phyloP scores from a whole-genome alignment of 306 rosid species.

The Arachis hypogaea region DNA sequence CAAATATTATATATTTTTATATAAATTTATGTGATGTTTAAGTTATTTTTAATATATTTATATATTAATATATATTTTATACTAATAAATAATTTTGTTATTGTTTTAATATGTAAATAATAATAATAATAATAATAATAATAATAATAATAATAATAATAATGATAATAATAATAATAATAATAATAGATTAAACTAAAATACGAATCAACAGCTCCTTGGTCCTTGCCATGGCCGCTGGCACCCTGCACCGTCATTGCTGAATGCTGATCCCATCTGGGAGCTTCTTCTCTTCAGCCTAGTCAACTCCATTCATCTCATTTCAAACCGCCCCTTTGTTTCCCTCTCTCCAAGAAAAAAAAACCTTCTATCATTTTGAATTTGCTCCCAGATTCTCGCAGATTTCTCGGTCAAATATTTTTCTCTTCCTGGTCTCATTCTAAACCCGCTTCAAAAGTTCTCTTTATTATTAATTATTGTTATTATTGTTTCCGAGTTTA shows the following conservation, averaged over 20 bases:
- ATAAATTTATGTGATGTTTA: too few species aligned
- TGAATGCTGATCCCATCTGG: conserved; percentile 29
- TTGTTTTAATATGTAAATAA: not conserved
- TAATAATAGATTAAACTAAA: not conserved
- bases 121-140: not conserved
- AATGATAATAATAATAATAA: not conserved
- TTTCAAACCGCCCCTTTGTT: not conserved
- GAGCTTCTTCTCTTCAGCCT: not conserved
- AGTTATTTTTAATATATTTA: too few species aligned
- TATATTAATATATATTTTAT: too few species aligned
- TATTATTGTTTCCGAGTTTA: not conserved
- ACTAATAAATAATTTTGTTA: too few species aligned
- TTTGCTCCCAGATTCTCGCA: not conserved
- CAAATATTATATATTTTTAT: too few species aligned
- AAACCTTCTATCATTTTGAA: not conserved
- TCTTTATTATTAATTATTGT: not conserved
- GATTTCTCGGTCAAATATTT: not conserved
- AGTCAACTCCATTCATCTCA: not conserved
- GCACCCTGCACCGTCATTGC: not conserved
- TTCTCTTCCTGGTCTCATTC: not conserved
- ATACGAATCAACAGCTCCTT: conserved; percentile 9
- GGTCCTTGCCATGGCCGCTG: not conserved
- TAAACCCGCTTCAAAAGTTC: not conserved
- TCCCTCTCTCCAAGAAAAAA: conserved; percentile 1
- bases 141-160: not conserved